Evolutionary conservation across 352 stramenopile species (phyloP).

Genomic region (Phytophthora syringae): DNA sequence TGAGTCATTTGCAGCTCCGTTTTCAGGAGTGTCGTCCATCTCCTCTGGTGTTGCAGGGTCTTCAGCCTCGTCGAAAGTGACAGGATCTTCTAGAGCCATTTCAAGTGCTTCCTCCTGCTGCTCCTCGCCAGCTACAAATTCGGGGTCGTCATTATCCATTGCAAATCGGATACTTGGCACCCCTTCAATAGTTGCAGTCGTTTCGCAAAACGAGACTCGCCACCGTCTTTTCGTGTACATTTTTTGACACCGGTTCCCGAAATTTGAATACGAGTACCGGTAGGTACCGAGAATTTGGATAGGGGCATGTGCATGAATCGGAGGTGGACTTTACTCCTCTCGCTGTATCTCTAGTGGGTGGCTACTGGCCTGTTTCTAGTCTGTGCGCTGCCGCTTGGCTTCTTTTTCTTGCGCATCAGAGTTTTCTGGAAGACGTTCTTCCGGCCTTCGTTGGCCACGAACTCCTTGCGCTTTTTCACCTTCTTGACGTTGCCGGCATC

Average conservation of each 20-base stretch:
- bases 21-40: conserved; percentile 5
- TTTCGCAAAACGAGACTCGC: conserved; percentile 7
- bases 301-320: conserved; percentile 34
- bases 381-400: conserved; percentile 41
- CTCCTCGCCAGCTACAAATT: conserved; percentile 11
- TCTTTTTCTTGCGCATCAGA: conserved; percentile 64
- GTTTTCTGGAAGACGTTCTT: conserved; percentile 74
- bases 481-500: conserved; percentile 83
- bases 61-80: conserved; percentile 4
- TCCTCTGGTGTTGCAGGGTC: conserved; percentile 28
- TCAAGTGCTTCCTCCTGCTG: conserved; percentile 5
- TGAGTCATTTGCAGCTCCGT: neutral
- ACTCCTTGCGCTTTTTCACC: conserved; percentile 86
- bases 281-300: too few relatives aligned
- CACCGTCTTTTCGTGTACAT: conserved; percentile 3
- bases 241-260: too few relatives aligned
- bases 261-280: too few relatives aligned
- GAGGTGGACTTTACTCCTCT: conserved; percentile 8
- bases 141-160: conserved; percentile 26
- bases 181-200: conserved; percentile 20
- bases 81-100: conserved; percentile 10
- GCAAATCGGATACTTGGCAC: conserved; percentile 4
- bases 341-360: conserved; percentile 10
- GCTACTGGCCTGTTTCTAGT: conserved; percentile 11
- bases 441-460: conserved; percentile 77